phyloP scores from a whole-genome alignment of 345 rosid species.

The Turnera subulata region DNA sequence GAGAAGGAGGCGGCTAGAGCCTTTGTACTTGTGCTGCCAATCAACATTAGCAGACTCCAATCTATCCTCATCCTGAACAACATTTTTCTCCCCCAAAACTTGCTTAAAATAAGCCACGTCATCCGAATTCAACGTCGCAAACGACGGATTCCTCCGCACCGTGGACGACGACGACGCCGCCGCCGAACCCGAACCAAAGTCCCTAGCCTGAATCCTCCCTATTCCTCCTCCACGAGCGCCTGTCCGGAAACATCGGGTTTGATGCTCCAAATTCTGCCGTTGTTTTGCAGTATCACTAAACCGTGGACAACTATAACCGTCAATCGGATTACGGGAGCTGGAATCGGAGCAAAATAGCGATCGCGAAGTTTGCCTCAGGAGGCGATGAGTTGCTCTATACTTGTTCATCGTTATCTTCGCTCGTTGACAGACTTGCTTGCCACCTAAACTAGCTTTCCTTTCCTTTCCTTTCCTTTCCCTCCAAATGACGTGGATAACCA shows the following conservation, averaged over 20 bases:
- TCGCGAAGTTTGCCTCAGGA: conserved; percentile 26
- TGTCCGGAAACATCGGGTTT: conserved; percentile 6
- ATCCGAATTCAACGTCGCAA: conserved; percentile 54
- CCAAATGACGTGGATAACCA: too few relatives aligned
- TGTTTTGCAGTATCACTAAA: not conserved
- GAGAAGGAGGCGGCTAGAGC: conserved; percentile 79
- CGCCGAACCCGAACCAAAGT: conserved; percentile 48
- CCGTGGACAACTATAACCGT: conserved; percentile 8
- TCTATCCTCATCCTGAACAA: conserved; percentile 70
- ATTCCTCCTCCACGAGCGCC: not conserved
- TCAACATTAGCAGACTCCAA: conserved; percentile 73
- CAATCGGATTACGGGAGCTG: not conserved
- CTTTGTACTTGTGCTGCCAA: conserved; percentile 87
- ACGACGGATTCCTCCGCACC: conserved; percentile 59
- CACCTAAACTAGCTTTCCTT: not conserved
- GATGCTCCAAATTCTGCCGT: not conserved
- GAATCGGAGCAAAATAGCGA: conserved; percentile 26
- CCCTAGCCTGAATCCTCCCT: conserved; percentile 28
- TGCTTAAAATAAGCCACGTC: conserved; percentile 63
- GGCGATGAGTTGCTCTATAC: conserved; percentile 38
- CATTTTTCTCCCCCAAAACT: conserved; percentile 65
- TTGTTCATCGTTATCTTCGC: conserved; percentile 35
- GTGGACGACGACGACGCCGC: conserved; percentile 24
- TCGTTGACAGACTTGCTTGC: too few relatives aligned
- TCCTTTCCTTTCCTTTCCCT: not conserved